Evolutionary conservation across 805 yeast genomes (phyloP).

Genomic region (Nakazawaea ambrosiae): DNA sequence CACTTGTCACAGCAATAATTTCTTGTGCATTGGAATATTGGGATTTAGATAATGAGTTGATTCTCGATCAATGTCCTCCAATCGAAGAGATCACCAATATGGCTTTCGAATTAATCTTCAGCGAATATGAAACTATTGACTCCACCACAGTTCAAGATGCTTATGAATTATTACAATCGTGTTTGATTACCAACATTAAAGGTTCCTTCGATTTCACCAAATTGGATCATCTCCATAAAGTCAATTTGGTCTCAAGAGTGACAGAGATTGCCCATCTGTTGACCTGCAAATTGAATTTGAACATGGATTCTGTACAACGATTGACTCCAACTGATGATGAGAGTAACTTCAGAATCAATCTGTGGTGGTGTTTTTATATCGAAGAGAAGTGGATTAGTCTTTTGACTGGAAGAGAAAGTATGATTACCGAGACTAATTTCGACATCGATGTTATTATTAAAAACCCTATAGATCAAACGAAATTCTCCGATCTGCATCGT

Average conservation of each 20-base stretch:
- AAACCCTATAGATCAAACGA: background rate
- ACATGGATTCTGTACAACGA: background rate
- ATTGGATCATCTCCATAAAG: slow-evolving; percentile 4
- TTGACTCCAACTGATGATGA: slow-evolving; percentile 1
- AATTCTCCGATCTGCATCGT: background rate
- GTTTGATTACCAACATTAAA: slow-evolving; percentile 9
- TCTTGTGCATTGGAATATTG: slow-evolving; percentile 10
- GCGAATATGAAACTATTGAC: slow-evolving; percentile 1
- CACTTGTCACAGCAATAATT: slow-evolving; percentile 3
- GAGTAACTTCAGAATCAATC: slow-evolving; percentile 6
- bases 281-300: slow-evolving; percentile 4
- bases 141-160: background rate
- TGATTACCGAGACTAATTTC: slow-evolving; percentile 1
- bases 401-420: slow-evolving; percentile 6
- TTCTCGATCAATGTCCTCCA: slow-evolving; percentile 5
- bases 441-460: background rate
- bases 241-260: slow-evolving; percentile 1
- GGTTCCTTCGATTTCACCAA: slow-evolving; percentile 9
- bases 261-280: slow-evolving; percentile 4
- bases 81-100: slow-evolving; percentile 1
- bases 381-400: slow-evolving; percentile 11
- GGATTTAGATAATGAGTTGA: slow-evolving; percentile 9
- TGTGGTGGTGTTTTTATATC: slow-evolving; percentile 12
- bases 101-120: slow-evolving; percentile 9
- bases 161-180: slow-evolving; percentile 7